Conservation (phyloP, 2,329 filamentous ascomycete genomes). For the Neospermospora avenae region DNA sequence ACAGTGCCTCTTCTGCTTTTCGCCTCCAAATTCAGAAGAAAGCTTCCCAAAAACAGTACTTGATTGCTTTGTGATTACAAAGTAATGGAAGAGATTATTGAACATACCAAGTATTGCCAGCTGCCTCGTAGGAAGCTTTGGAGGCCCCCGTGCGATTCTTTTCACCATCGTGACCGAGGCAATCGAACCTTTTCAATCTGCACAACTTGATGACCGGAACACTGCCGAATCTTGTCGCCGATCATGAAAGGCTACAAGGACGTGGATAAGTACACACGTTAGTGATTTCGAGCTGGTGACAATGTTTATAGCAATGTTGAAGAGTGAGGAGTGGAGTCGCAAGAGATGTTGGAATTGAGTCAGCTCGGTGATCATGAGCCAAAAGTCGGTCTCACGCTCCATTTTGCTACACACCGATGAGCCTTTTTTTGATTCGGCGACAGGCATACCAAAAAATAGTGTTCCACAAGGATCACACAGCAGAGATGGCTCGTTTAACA, state of each 20-base stretch:
- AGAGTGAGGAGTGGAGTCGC: background rate
- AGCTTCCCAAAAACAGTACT: background rate
- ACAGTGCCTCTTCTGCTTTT: conserved; percentile 5
- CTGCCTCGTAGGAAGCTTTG: conserved; percentile 73
- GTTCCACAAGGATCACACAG: conserved; percentile 3
- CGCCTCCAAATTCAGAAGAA: background rate
- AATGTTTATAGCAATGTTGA: background rate
- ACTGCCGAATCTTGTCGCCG: background rate
- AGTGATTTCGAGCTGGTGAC: background rate
- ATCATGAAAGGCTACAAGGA: conserved; percentile 22
- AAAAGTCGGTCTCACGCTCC: background rate
- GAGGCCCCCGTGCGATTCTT: conserved; percentile 35
- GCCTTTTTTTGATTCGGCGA: background rate
- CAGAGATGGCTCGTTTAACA: background rate
- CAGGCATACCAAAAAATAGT: conserved; percentile 1
- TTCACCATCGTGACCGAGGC: conserved; percentile 23
- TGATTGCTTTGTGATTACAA: too few species aligned
- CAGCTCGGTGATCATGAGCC: background rate
- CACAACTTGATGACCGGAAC: conserved; percentile 15
- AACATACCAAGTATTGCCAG: conserved; percentile 71
- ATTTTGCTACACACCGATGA: background rate
- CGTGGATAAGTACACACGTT: too few species aligned
- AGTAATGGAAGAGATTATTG: background rate
- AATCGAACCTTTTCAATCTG: conserved; percentile 17
- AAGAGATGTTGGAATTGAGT: background rate